Evolutionary conservation across 1,284 basidiomycete genomes (phyloP).

Genomic region (Coniferiporia weirii): DNA sequence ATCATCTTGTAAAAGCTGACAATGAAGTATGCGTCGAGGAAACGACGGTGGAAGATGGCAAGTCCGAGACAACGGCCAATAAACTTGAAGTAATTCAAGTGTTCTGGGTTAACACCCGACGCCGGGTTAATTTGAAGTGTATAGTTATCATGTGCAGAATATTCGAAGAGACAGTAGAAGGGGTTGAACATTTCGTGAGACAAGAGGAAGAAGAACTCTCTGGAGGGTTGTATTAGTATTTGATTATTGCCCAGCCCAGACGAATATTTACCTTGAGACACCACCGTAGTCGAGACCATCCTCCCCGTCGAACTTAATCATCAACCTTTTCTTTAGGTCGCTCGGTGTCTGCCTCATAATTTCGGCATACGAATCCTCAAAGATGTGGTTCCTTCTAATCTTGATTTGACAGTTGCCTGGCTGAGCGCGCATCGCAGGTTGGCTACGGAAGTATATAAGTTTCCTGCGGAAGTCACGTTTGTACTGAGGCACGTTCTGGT

Average conservation of each 20-base stretch:
- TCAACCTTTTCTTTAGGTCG: constrained; percentile 93
- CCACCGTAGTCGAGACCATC: constrained; percentile 98
- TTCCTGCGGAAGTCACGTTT: constrained; percentile 99
- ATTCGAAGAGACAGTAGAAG: constrained; percentile 95
- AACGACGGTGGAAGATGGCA: constrained; percentile 93
- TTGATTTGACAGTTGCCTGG: constrained; percentile 97
- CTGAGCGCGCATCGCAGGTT: constrained; percentile 87
- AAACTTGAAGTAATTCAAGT: constrained; percentile 97
- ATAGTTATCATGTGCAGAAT: constrained; percentile 96
- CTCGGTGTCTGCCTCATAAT: constrained; percentile 94
- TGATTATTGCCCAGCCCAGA: background rate
- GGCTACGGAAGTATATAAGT: constrained; percentile 98
- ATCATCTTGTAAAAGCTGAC: constrained; percentile 99
- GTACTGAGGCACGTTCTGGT: constrained; percentile 97
- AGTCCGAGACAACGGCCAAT: constrained; percentile 89
- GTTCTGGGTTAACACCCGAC: constrained; percentile 92
- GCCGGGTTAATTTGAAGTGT: constrained; percentile 95
- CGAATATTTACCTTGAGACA: constrained; percentile 70
- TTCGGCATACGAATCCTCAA: constrained; percentile 95
- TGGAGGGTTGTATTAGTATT: constrained; percentile 19
- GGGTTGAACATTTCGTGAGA: constrained; percentile 96
- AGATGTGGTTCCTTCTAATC: constrained; percentile 86
- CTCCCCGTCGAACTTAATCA: constrained; percentile 99
- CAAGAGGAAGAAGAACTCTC: constrained; percentile 84
- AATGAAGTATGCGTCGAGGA: constrained; percentile 95